Evolutionary conservation across 208 protist species (phyloP).

Genomic region (Acanthamoeba sp.): DNA sequence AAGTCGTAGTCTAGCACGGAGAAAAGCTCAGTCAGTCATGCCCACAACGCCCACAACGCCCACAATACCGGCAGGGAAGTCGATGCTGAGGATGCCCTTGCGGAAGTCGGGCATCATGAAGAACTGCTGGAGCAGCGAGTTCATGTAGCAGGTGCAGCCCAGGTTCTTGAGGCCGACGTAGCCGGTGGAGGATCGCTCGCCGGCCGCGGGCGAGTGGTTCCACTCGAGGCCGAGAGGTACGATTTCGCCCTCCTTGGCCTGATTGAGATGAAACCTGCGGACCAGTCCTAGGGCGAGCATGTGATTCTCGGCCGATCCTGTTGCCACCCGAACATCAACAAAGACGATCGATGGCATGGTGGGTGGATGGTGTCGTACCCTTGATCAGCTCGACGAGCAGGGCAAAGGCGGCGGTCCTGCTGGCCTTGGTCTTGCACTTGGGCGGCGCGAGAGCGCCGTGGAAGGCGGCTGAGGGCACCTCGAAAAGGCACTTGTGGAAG

Average conservation of each 20-base stretch:
- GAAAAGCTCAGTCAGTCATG: neutral
- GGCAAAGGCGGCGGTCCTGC: constrained; percentile 82
- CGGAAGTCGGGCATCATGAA: constrained; percentile 82
- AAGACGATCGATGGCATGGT: no score
- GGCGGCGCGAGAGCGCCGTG: constrained; percentile 84
- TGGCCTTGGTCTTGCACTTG: constrained; percentile 88
- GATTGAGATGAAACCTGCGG: neutral
- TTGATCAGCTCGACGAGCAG: constrained; percentile 83
- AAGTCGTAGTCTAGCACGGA: neutral
- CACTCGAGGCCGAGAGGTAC: constrained; percentile 13
- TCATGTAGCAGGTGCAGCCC: constrained; percentile 92
- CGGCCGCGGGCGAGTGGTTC: constrained; percentile 39
- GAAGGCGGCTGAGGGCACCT: constrained; percentile 81
- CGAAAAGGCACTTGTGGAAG: constrained; percentile 87
- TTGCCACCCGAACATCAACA: neutral
- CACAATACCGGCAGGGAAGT: neutral
- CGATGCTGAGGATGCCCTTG: constrained; percentile 65
- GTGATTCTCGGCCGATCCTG: neutral
- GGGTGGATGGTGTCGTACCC: neutral
- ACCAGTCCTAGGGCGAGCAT: neutral
- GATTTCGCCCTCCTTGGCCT: neutral
- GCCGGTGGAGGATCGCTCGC: constrained; percentile 71
- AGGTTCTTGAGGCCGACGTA: constrained; percentile 90
- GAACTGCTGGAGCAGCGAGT: constrained; percentile 90
- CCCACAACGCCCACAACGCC: neutral